These are phyloP conservation scores for Curvularia spicifera DNA, from an alignment of 2,329 filamentous ascomycete genomes.

Conservation along the genomic window DNA sequence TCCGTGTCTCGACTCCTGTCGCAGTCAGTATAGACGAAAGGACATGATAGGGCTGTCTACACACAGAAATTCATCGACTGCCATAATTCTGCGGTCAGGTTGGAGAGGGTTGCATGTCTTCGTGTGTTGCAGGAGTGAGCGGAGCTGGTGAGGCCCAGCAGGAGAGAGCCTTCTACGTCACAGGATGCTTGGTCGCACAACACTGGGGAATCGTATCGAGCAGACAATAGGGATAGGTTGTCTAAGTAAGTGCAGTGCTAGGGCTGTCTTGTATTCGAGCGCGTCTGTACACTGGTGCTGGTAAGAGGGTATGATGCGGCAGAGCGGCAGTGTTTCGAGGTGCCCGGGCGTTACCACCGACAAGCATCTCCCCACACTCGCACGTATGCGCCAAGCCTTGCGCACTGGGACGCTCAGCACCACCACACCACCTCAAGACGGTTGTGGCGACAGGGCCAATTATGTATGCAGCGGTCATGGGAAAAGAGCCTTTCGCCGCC, in stretches of 20 bases:
- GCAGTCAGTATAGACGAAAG: conserved; percentile 23
- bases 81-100: conserved; percentile 44
- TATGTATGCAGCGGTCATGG: not conserved
- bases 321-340: conserved; percentile 15
- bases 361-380: conserved; percentile 24
- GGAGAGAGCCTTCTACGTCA: conserved; percentile 23
- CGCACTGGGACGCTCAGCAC: conserved; percentile 3
- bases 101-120: conserved; percentile 38
- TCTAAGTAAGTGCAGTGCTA: not conserved
- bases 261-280: not conserved
- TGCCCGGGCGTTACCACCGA: conserved; percentile 15
- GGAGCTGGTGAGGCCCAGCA: conserved; percentile 18
- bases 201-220: not conserved
- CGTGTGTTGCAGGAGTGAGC: conserved; percentile 16
- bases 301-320: not conserved
- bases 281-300: conserved; percentile 1
- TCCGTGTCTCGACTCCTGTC: conserved; percentile 55
- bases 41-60: conserved; percentile 7
- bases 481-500: conserved; percentile 4
- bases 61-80: conserved; percentile 49
- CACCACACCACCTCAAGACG: not conserved
- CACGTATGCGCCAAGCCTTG: conserved; percentile 17
- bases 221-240: not conserved
- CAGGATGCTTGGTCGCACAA: conserved; percentile 11
- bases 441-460: conserved; percentile 3